These are phyloP conservation scores for Balakata baccata DNA, from an alignment of 345 rosid genomes.

Conservation along the genomic window DNA sequence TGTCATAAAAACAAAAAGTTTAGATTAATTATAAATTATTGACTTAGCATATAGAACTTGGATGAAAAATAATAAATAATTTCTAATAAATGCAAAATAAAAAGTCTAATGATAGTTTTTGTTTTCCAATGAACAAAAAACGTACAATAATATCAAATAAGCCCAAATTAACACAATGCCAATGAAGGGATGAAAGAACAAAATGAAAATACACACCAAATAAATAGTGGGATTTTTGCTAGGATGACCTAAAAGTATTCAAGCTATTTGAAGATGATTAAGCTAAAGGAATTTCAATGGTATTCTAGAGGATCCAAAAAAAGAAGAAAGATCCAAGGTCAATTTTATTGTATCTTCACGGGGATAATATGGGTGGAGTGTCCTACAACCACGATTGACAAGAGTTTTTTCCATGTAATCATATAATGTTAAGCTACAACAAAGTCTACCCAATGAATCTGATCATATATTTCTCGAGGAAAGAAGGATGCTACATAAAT, in stretches of 20 bases:
- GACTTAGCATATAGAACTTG: no score
- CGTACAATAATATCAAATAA: no score
- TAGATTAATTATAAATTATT: no score
- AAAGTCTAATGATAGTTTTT: no score
- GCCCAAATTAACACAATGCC: neutral
- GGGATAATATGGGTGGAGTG: neutral
- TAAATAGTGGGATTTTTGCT: neutral
- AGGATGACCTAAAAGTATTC: neutral
- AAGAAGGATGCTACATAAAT: neutral
- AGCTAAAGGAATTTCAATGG: neutral
- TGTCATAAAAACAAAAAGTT: no score
- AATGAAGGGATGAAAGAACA: neutral
- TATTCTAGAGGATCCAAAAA: neutral
- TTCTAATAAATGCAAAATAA: no score
- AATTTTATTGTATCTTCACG: neutral
- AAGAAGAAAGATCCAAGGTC: neutral
- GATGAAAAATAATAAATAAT: no score
- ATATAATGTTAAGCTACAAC: neutral
- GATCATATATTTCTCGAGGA: slow-evolving; percentile 5
- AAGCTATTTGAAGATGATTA: neutral
- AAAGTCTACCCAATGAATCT: neutral
- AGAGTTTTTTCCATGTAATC: neutral
- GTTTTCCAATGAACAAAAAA: no score
- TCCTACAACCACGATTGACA: neutral
- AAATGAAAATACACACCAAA: neutral